Conservation (phyloP, 371 early-diverging fungal genomes). For the Nosema muscidifuracis region DNA sequence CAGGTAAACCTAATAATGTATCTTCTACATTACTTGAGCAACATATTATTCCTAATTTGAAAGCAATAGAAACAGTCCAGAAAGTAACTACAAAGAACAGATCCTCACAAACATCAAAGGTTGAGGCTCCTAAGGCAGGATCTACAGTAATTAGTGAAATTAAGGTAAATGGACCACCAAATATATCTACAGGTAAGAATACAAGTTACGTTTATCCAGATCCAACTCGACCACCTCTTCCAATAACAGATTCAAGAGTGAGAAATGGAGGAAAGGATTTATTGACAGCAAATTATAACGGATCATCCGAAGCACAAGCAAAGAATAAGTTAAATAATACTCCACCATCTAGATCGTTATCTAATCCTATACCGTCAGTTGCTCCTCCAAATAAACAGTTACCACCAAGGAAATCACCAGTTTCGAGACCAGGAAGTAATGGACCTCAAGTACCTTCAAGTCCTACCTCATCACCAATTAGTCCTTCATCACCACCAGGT, state of each 20-base stretch:
- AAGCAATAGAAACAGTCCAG: not conserved
- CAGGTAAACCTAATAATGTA: constrained; percentile 18
- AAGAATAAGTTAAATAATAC: no score
- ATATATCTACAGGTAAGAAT: not conserved
- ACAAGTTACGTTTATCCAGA: constrained; percentile 1
- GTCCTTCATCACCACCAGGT: not conserved
- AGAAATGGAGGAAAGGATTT: not conserved
- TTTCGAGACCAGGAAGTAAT: not conserved
- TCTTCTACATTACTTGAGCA: constrained; percentile 7
- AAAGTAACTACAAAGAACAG: constrained; percentile 1
- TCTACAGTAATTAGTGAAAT: not conserved
- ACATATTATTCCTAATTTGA: constrained; percentile 28
- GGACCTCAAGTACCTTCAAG: not conserved
- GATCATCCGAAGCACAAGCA: no score
- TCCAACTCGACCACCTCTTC: not conserved
- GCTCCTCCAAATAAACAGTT: no score
- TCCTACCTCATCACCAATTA: not conserved
- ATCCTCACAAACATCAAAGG: not conserved
- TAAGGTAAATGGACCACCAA: not conserved
- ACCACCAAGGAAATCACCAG: not conserved
- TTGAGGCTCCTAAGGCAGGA: not conserved
- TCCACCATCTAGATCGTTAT: not conserved
- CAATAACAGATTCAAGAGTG: not conserved
- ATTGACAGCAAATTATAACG: no score
- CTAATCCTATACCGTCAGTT: not conserved